Percentiles rank a stretch among this genome's conserved stretches.
phyloP scores from a whole-genome alignment of 2,329 filamentous ascomycete genomes.

The Basipetospora sp. region DNA sequence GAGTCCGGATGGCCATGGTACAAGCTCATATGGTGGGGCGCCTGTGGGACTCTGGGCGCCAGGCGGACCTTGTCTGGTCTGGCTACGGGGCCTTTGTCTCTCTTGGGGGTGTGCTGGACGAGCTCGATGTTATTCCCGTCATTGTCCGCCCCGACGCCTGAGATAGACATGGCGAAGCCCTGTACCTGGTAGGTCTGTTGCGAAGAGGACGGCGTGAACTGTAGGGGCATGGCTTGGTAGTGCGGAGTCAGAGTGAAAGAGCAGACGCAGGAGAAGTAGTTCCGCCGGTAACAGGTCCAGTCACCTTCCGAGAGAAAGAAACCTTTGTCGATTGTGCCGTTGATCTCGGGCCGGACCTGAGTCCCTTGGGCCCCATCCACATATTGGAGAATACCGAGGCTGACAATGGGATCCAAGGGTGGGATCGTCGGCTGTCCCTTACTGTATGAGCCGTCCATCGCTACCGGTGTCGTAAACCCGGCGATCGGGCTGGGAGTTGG shows the following conservation, averaged over 20 bases:
- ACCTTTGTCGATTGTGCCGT: conserved; percentile 73
- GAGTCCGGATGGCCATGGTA: conserved; percentile 24
- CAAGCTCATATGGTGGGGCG: conserved; percentile 28
- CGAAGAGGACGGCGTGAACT: conserved; percentile 35
- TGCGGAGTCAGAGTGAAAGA: conserved; percentile 56
- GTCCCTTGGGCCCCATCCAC: conserved; percentile 28
- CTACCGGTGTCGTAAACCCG: conserved; percentile 29
- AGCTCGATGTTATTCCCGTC: conserved; percentile 66
- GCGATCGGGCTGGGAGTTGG: conserved; percentile 35
- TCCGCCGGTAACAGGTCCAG: conserved; percentile 85
- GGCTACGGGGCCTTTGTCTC: conserved; percentile 71
- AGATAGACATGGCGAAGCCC: conserved; percentile 70
- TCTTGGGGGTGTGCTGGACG: conserved; percentile 81
- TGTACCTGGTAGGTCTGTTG: conserved; percentile 49
- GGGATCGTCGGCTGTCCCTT: conserved; percentile 33
- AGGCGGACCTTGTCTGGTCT: conserved; percentile 57
- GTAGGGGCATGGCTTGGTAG: conserved; percentile 29
- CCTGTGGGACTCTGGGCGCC: conserved; percentile 47
- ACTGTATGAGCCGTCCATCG: conserved; percentile 34
- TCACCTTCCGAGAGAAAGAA: conserved; percentile 70
- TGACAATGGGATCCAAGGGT: conserved; percentile 34
- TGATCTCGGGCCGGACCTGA: conserved; percentile 55
- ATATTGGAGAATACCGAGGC: conserved; percentile 47
- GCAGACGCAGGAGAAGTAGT: conserved; percentile 78
- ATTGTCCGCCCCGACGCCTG: conserved; percentile 65